phyloP scores from a whole-genome alignment of 2,329 filamentous ascomycete species.

The Fusarium incarnatum region DNA sequence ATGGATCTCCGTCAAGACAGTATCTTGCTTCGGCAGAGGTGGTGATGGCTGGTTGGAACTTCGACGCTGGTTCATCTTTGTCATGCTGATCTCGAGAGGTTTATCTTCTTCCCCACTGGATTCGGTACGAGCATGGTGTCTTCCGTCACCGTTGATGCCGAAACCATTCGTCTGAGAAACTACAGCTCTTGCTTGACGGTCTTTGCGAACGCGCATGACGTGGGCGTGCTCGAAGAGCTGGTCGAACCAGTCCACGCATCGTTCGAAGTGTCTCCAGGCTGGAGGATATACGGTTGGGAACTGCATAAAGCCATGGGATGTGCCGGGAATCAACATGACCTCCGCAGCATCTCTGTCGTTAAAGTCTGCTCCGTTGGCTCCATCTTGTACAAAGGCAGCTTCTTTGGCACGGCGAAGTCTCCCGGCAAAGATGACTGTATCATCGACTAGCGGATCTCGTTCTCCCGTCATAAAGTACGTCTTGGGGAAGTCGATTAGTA shows the following conservation, averaged over 20 bases:
- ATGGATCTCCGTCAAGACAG: conserved; percentile 11
- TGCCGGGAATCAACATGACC: conserved; percentile 85
- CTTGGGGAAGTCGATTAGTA: conserved; percentile 90
- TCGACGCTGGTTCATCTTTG: conserved; percentile 56
- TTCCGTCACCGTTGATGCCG: conserved; percentile 42
- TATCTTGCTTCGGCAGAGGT: conserved; percentile 12
- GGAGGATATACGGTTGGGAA: conserved; percentile 90
- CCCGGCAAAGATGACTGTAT: conserved; percentile 96
- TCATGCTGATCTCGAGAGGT: conserved; percentile 84
- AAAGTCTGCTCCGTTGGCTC: conserved; percentile 48
- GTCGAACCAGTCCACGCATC: conserved; percentile 83
- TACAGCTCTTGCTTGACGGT: conserved; percentile 24
- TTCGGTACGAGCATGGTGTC: conserved; percentile 58
- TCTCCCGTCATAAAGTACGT: conserved; percentile 95
- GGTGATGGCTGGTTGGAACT: conserved; percentile 40
- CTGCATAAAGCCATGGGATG: conserved; percentile 93
- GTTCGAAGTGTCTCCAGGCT: conserved; percentile 87
- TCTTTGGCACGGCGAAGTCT: conserved; percentile 84
- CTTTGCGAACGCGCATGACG: conserved; percentile 49
- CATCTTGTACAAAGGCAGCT: conserved; percentile 50
- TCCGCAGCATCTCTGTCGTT: conserved; percentile 66
- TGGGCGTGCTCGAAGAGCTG: conserved; percentile 74
- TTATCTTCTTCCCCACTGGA: conserved; percentile 82
- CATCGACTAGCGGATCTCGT: conserved; percentile 93
- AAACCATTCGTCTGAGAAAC: conserved; percentile 19